A percentile compares a stretch with the other conserved stretches of the same genome.
Evolutionary conservation across 2,329 filamentous ascomycete genomes (phyloP).

Genomic region (Diaporthe citri): DNA sequence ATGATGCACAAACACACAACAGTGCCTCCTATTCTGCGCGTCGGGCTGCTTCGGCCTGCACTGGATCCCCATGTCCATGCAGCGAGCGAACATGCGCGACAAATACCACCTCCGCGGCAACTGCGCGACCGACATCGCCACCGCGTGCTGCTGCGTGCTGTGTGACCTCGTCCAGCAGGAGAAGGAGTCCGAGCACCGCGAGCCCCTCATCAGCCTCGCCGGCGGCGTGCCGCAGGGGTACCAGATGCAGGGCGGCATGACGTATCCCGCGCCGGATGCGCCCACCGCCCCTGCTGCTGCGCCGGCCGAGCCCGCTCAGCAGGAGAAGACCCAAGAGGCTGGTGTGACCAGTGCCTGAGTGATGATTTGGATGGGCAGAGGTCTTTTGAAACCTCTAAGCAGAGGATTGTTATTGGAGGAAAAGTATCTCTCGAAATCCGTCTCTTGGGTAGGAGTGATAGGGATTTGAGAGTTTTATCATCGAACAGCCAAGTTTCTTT

Average conservation of each 20-base stretch:
- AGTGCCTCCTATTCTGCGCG: constrained; percentile 60
- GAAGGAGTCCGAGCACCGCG: constrained; percentile 59
- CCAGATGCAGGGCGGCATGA: constrained; percentile 48
- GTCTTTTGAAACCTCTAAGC: neutral
- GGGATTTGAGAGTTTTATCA: neutral
- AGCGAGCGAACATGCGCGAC: constrained; percentile 58
- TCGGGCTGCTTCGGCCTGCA: constrained; percentile 55
- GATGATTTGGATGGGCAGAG: neutral
- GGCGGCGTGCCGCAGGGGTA: constrained; percentile 48
- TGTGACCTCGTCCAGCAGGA: constrained; percentile 61
- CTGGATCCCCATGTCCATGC: constrained; percentile 59
- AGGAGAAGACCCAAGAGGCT: neutral
- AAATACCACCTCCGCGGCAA: constrained; percentile 60
- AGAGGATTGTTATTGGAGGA: neutral
- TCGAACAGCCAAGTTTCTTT: neutral
- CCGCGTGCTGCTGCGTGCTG: constrained; percentile 59
- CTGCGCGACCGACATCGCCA: constrained; percentile 57
- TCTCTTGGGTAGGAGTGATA: neutral
- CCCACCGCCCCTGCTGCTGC: neutral
- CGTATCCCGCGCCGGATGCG: constrained; percentile 13
- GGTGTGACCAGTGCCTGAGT: neutral
- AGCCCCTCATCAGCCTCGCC: constrained; percentile 42
- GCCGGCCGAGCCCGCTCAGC: neutral
- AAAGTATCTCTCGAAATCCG: neutral
- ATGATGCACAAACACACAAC: neutral